Percentiles rank a stretch among this genome's conserved stretches.
These are phyloP conservation scores for Thymus mandschuricus DNA, from an alignment of 257 asterid genomes.

Conservation along the genomic window DNA sequence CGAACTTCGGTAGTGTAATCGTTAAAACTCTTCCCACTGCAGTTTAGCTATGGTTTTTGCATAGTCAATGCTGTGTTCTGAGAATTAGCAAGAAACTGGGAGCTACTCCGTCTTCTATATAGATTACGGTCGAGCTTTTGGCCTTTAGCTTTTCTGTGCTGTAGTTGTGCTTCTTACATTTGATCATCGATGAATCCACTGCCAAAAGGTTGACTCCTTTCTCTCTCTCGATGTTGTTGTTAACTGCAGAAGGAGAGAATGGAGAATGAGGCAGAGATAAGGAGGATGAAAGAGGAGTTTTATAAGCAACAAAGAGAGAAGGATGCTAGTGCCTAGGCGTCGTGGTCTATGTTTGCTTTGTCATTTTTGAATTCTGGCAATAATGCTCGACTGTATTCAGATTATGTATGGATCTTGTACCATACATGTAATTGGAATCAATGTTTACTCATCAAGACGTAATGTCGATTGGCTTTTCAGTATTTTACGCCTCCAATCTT, in stretches of 20 bases:
- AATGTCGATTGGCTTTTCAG: slow-evolving; percentile 16
- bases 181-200: background rate
- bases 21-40: background rate
- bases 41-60: slow-evolving; percentile 13
- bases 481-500: slow-evolving; percentile 21
- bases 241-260: slow-evolving; percentile 64
- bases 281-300: slow-evolving; percentile 63
- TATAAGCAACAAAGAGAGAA: slow-evolving; percentile 56
- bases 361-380: slow-evolving; percentile 27
- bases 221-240: slow-evolving; percentile 17
- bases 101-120: background rate
- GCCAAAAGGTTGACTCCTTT: background rate
- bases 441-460: slow-evolving; percentile 25
- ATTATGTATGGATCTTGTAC: slow-evolving; percentile 30
- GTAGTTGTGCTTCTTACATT: background rate
- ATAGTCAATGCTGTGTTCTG: slow-evolving; percentile 2
- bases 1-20: slow-evolving; percentile 2
- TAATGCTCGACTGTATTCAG: slow-evolving; percentile 22
- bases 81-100: background rate
- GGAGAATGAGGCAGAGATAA: slow-evolving; percentile 67
- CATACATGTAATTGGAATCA: slow-evolving; percentile 28
- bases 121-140: background rate
- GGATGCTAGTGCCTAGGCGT: slow-evolving; percentile 59
- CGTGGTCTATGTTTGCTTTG: slow-evolving; percentile 19
- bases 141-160: background rate